Evolutionary conservation across 1,284 basidiomycete species (phyloP), one percentile per base, ranked within the genome.

Genomic region (Ceratobasidium sp.): DNA sequence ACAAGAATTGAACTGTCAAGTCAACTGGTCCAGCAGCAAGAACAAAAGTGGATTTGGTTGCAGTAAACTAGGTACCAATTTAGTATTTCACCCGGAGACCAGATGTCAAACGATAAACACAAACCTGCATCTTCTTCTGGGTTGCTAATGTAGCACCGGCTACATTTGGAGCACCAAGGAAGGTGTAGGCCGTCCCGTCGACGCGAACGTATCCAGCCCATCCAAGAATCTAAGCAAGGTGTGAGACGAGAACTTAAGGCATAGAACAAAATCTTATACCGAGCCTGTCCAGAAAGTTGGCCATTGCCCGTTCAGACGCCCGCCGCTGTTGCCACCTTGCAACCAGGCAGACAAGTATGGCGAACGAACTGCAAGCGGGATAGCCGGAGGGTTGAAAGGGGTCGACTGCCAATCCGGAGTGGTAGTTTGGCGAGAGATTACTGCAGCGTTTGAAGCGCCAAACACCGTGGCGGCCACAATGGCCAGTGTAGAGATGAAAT

Each of bases 121-220:
- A 75, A 59, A 89, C 90, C 78, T 83, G 79, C 29, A 87, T 84
- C 78, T 86, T 89, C 78, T 86, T 89, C 80, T 91, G 90, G 0
- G 84, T 83, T 0, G 90, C 89, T 74, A 88, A 84, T 0, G 80
- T 81, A 60, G 86, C 84, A 1, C 83, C 79, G 24, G 82, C 80
- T 19, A 88, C 87, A 53, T 76, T 79, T 2, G 89, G 87, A 17
- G 79, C 79, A 29, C 91, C 91, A n/a, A 92, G 83, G 80, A 89
- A 91, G 69, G 81, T 88, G 80, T 90, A 91, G 0, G 86, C 80
- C 17, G 81, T 82, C 3, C 86, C 87, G 76, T 92, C 90, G 1
- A 92, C 89, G 69, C 87, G 87, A 71, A 89, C 83, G 74, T 88
- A 88, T 0, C 90, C 90, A n/a, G 88, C 88, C 90, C 91, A 92